Conservation (phyloP, 1,139 yeast species). For the Suhomyces taliae region DNA sequence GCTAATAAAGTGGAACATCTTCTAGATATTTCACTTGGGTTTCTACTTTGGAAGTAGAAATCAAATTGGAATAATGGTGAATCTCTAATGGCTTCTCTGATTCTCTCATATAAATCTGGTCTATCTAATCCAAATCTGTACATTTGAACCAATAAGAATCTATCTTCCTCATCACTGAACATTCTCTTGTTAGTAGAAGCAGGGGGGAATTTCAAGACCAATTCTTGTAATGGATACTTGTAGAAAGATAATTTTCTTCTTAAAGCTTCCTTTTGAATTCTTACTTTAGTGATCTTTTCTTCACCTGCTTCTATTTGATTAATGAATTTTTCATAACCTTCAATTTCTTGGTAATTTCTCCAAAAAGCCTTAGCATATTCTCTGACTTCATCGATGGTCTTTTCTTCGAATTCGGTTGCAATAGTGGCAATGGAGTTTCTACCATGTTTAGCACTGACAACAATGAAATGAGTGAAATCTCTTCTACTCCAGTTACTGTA, state of each 20-base stretch:
- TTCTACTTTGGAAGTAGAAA: conserved; percentile 69
- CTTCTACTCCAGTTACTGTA: conserved; percentile 69
- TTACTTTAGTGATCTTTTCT: conserved; percentile 58
- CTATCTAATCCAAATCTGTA: conserved; percentile 67
- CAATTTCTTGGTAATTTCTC: conserved; percentile 62
- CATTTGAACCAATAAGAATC: conserved; percentile 64
- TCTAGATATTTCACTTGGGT: conserved; percentile 62
- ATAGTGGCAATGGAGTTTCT: conserved; percentile 62
- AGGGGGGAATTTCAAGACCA: conserved; percentile 61
- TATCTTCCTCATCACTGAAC: conserved; percentile 73
- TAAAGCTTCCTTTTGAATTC: conserved; percentile 65
- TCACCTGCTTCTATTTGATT: conserved; percentile 75
- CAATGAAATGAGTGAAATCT: conserved; percentile 68
- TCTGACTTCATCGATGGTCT: conserved; percentile 65
- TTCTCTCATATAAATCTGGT: conserved; percentile 62
- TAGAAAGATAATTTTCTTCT: conserved; percentile 63
- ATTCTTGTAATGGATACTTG: conserved; percentile 63
- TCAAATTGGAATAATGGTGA: conserved; percentile 68
- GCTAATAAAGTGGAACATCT: conserved; percentile 66
- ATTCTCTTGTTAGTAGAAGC: conserved; percentile 55
- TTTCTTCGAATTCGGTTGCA: conserved; percentile 63
- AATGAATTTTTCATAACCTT: conserved; percentile 69
- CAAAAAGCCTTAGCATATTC: conserved; percentile 69
- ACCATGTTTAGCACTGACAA: conserved; percentile 64
- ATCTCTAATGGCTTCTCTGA: conserved; percentile 59